Base-by-base conservation (phyloP, 1,139 yeast genomes). In the Wickerhamiella pararugosa region DNA sequence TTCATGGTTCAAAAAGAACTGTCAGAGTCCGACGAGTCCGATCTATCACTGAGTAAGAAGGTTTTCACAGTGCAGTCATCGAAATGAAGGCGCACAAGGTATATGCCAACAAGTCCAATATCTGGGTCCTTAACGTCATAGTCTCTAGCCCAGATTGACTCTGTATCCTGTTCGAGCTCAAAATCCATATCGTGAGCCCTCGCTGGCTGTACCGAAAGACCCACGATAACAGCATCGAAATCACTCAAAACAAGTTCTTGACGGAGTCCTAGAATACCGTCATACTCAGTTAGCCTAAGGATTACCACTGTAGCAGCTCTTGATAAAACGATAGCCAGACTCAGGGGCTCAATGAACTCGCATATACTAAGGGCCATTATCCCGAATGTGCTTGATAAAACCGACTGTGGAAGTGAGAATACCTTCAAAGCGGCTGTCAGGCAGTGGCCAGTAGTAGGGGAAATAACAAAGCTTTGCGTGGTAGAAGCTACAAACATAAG, bases 211-310 rank as follows among this genome's bases (percentile, higher is more conserved):
- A 33, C 34, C 8, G 29, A 32, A 2, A 33, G 10, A 5, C 41
- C 41, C 5, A 38, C 36, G 8, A 38, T 33, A 29, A 38, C 32
- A 11, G 32, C 41, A 3, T 10, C 29, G 9, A 38, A 38, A 27
- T 38, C 41, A 10, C 41, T 32, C n/a, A 38, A 29, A 25, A 38
- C 41, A 6, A 8, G 11, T 10, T 38, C 41, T 21, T 38, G 41
- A 2, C 41, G 41, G 15, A 38, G 27, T 15, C 33, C 10, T 2
- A 9, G 21, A 15, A 15, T 5, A 15, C n/a, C 27, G 7, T 30
- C 39, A 4, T 25, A 10, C 15, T 21, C 25, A n/a, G 42, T 40
- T 33, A 40, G 28, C 30, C 42, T 34, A 6, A 40, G 26, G 11
- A 31, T 6, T 9, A 25, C 29, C 8, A 40, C 39, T n/a, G 25